Base-by-base conservation (phyloP, 139 green algal genomes). In the Chlamydomonas incerta region DNA sequence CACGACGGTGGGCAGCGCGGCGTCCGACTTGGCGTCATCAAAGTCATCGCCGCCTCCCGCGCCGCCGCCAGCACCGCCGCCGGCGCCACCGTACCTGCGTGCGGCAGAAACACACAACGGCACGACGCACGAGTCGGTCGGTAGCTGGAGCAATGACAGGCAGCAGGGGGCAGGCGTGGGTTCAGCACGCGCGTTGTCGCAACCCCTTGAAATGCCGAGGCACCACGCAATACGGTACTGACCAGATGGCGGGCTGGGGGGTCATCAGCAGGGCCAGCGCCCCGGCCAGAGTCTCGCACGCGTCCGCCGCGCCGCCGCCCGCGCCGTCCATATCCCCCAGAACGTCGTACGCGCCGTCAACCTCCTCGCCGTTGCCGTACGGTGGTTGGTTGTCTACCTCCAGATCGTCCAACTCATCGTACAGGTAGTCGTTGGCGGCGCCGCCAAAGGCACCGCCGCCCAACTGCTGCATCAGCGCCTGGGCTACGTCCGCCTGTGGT, bases 401-500 rank as follows among this genome's bases (percentile, higher is more conserved):
- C 6, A 55, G 47, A 41, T 74, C 77, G 63, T 74, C 74, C 35
- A 80, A 29, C 47, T n/a, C 34, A 14, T 71, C 65, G 31, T 14
- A 46, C n/a, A 62, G 55, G 55, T 23, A 62, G 55, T 62, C 21
- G 55, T 18, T 24, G 55, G 20, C 8, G 55, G n/a, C 50, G 20
- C 14, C 17, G 6, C 29, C 34, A 20, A 23, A 29, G 31, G 5
- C 14, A 31, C 14, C 6, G n/a, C 28, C 63, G 20, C 80, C 80
- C 50, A 86, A 52, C 50, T 86, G 80, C 3, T 34, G 52, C 67
- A 86, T 86, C 9, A 86, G 80, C 18, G 80, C 67, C 21, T 68
- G 80, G 1, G 80, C 26, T 26, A 86, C 80, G 52, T 86, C 80
- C 23, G 24, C 77, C 77, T 84, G 77, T 41, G 35, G 1, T 13